phyloP scores from a whole-genome alignment of 345 rosid species.

The Rhizophora mangle region DNA sequence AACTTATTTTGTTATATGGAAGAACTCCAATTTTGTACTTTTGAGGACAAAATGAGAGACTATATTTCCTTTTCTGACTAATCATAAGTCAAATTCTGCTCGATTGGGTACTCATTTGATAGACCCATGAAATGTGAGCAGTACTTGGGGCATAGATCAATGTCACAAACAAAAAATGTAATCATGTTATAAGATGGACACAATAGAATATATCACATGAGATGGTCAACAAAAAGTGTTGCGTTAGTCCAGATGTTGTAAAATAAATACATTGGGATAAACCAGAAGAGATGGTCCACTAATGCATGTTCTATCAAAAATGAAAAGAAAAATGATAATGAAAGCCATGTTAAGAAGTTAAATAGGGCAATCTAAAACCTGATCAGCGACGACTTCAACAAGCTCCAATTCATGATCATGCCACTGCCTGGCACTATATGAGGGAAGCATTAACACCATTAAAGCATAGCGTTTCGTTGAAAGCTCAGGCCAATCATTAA shows the following conservation, averaged over 20 bases:
- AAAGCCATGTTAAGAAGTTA: not conserved
- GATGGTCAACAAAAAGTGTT: not conserved
- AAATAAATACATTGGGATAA: not conserved
- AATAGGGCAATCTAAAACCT: constrained; percentile 40
- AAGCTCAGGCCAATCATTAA: constrained; percentile 99
- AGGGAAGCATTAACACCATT: constrained; percentile 98
- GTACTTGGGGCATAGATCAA: too few species aligned
- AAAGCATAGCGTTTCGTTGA: constrained; percentile 90
- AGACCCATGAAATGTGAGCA: too few species aligned
- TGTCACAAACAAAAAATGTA: too few species aligned
- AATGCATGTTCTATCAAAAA: not conserved
- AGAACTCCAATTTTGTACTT: too few species aligned
- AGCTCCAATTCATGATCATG: constrained; percentile 95
- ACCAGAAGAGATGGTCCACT: too few species aligned
- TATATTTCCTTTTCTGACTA: too few species aligned
- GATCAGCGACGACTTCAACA: constrained; percentile 99
- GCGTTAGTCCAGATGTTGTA: not conserved
- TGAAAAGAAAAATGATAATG: not conserved
- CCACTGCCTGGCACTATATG: constrained; percentile 99
- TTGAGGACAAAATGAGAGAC: too few species aligned
- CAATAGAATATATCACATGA: not conserved
- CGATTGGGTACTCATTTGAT: too few species aligned
- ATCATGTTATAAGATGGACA: too few species aligned
- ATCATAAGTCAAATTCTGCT: too few species aligned
- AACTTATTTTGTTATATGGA: too few species aligned